Evolutionary conservation across 257 asterid genomes (phyloP), one percentile per base, ranked within the genome.

Genomic region (Marsdenia floribunda): DNA sequence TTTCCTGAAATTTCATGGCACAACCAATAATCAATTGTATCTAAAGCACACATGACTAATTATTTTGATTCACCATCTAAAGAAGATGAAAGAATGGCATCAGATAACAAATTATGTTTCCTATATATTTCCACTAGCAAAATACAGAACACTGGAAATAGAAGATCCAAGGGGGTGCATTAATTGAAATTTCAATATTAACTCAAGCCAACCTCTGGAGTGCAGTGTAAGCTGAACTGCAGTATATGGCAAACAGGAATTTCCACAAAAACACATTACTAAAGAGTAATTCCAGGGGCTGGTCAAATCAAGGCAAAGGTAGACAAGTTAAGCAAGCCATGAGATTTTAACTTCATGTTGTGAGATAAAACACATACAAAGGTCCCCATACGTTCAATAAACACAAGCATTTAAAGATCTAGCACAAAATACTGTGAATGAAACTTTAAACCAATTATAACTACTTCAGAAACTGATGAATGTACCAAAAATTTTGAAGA

Each of bases 271-370:
- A 37, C 18, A 9, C 59, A 53, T 53, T 19, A 37, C 10, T 63
- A 35, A 35, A 19, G 49, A 65, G 70, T 18, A 37, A 6, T 37
- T 65, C 49, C 44, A 15, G 26, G 49, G 14, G n/a, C 44, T 37
- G 38, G 26, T 37, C 26, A 37, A 65, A n/a, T 37, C 38, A 37
- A 64, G 47, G 26, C 70, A 65, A 65, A 16, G 70, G 12, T 37
- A 65, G 15, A 65, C 10, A 13, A 53, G 50, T 58, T 53, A 55
- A 52, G 29, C 19, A 40, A 38, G 60, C 74, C 16, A 70, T 52
- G 64, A 44, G 57, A 29, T 71, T 71, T 35, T 52, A 54, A 19
- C 64, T 71, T 71, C 75, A 54, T 26, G 21, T 21, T 37, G 37
- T 19, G 19, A 18, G 8, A n/a, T 19, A 3, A 53, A 50, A 5